Base-by-base conservation (phyloP, 202 grass and related monocot species). In the Saccharum hybrid region DNA sequence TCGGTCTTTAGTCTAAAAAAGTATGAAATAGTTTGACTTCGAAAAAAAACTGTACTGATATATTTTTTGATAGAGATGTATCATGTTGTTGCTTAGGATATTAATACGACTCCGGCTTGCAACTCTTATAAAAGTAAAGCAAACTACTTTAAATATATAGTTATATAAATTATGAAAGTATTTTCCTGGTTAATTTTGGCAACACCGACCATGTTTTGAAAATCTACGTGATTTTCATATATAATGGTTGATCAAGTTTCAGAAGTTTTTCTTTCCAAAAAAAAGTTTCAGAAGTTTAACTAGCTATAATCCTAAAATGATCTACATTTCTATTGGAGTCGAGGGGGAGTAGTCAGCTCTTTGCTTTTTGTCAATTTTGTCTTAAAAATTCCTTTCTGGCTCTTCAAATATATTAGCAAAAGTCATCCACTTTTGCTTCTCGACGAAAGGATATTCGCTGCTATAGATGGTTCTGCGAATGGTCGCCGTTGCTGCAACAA, bases 401-500 rank as follows among this genome's bases (percentile, higher is more conserved):
- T 78, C 36, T 54, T 74, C 46, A 34, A 52, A 73, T 36, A 51
- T 51, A 51, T 33, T 51, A 9, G 41, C 3, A 2, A 2, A 52
- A 11, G 57, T 10, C n/a, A 4, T n/a, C 33, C 48, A n/a, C 28
- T 51, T 72, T 10, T 82, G 86, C 12, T 46, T 60, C 67, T 70
- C 28, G 7, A 33, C 26, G 22, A 57, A 79, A 68, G 12, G 7
- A 59, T 63, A 82, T 78, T 74, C 11, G 66, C 38, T 3, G 23
- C 23, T 10, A 23, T 21, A 61, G 30, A 48, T 48, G 15, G 49
- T 46, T 69, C 31, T 3, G 7, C 19, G 68, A 57, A 73, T 75
- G 84, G 88, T 46, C 70, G 62, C 75, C 36, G n/a, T 39, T 75
- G 56, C 80, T 46, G 84, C 63, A 83, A 56, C 79, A 63, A 21